These are phyloP conservation scores for Chenopodium album DNA, from an alignment of 148 eudicot species.

Conservation along the genomic window DNA sequence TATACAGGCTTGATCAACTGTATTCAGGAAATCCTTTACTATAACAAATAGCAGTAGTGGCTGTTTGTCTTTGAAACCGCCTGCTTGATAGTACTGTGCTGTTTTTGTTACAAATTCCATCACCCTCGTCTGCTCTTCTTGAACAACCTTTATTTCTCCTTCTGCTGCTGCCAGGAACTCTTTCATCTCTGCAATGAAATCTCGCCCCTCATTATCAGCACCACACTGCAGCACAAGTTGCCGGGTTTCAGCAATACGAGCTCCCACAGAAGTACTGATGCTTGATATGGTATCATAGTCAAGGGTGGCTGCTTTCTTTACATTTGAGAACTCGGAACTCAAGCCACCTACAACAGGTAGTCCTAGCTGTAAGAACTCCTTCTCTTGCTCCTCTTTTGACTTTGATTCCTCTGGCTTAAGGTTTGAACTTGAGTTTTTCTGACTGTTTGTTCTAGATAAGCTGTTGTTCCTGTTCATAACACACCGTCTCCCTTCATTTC, in stretches of 20 bases:
- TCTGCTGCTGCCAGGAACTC: conserved; percentile 58
- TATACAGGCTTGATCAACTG: conserved; percentile 69
- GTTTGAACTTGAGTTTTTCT: conserved; percentile 19
- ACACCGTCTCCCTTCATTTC: conserved; percentile 81
- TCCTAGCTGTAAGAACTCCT: conserved; percentile 69
- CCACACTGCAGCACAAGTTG: conserved; percentile 46
- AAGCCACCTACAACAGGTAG: conserved; percentile 79
- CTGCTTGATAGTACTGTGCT: conserved; percentile 76
- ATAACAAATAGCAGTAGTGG: conserved; percentile 67
- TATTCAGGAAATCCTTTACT: conserved; percentile 58
- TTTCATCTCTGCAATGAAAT: conserved; percentile 56
- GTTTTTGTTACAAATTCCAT: conserved; percentile 70
- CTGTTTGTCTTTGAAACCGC: conserved; percentile 56
- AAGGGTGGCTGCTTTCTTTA: conserved; percentile 69
- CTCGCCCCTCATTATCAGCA: conserved; percentile 30
- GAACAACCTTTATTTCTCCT: conserved; percentile 44
- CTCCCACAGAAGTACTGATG: conserved; percentile 31
- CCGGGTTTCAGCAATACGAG: conserved; percentile 40
- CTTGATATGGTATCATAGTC: conserved; percentile 49
- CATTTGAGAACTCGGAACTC: conserved; percentile 60
- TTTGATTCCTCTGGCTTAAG: conserved; percentile 20
- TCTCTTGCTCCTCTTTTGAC: conserved; percentile 58
- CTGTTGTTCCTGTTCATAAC: conserved; percentile 49
- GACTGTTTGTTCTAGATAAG: conserved; percentile 30
- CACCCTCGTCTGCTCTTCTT: conserved; percentile 55